Conservation (phyloP, 345 rosid genomes). For the Moricandia moricandioides region DNA sequence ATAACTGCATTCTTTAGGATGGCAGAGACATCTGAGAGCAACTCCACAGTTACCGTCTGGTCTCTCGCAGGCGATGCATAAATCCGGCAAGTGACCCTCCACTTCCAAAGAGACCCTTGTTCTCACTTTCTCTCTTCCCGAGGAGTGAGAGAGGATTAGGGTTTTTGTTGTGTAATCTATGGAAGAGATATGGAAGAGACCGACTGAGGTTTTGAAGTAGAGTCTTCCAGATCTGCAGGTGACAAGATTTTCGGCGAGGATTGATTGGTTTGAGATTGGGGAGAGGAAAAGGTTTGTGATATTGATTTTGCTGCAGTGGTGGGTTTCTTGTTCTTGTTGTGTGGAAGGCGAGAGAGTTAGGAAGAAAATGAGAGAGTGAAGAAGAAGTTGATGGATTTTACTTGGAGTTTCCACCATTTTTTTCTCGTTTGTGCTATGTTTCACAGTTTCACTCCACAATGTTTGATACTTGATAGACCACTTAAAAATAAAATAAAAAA, state of each 20-base stretch:
- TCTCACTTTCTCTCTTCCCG: constrained; percentile 30
- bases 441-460: not conserved
- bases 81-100: constrained; percentile 55
- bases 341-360: constrained; percentile 18
- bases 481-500: too few species aligned
- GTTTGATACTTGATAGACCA: not conserved
- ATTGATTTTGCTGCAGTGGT: constrained; percentile 37
- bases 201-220: constrained; percentile 51
- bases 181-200: constrained; percentile 46
- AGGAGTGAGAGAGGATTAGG: constrained; percentile 34
- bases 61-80: constrained; percentile 56
- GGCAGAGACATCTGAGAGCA: constrained; percentile 65
- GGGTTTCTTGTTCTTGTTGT: not conserved
- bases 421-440: not conserved
- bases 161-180: constrained; percentile 45
- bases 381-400: constrained; percentile 25
- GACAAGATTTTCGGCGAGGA: constrained; percentile 22
- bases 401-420: constrained; percentile 36
- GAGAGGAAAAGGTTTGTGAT: not conserved
- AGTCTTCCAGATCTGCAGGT: constrained; percentile 50
- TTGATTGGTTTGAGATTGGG: constrained; percentile 28
- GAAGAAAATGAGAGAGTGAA: constrained; percentile 10
- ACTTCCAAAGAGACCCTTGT: constrained; percentile 54
- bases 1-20: constrained; percentile 68
- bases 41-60: constrained; percentile 64